Percentiles rank a stretch among this genome's conserved stretches.
Conservation (phyloP, 768 basidiomycete species). For the Cyclocybe aegerita region DNA sequence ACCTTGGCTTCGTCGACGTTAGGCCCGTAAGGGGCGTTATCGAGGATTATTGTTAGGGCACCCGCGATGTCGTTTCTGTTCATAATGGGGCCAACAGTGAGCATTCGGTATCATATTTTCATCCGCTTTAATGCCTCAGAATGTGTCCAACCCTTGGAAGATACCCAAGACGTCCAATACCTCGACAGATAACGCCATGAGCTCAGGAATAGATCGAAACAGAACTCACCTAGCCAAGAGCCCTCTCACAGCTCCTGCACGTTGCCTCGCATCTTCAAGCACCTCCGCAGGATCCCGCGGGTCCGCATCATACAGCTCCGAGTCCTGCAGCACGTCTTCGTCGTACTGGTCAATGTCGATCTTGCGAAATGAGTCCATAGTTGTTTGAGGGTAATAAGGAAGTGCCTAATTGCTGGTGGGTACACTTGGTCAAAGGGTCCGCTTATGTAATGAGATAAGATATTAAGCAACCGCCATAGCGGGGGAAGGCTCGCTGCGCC, state of each 20-base stretch:
- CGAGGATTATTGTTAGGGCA: slow-evolving; percentile 69
- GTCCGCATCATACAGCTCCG: slow-evolving; percentile 86
- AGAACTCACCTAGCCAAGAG: slow-evolving; percentile 68
- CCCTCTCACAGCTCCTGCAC: slow-evolving; percentile 68
- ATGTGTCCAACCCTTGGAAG: not conserved
- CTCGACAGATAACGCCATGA: not conserved
- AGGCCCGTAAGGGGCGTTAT: slow-evolving; percentile 86
- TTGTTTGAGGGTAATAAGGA: slow-evolving; percentile 11
- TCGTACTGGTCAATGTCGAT: slow-evolving; percentile 94
- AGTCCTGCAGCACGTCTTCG: slow-evolving; percentile 84
- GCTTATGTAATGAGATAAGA: no score
- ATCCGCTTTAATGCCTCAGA: not conserved
- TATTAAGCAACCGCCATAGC: no score
- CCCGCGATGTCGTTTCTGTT: slow-evolving; percentile 73
- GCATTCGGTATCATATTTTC: not conserved
- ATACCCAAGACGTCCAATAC: not conserved
- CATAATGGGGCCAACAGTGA: not conserved
- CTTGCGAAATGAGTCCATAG: slow-evolving; percentile 75
- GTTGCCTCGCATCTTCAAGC: slow-evolving; percentile 74
- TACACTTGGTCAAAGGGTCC: no score
- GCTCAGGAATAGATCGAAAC: not conserved
- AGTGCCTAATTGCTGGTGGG: not conserved
- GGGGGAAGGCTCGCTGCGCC: no score
- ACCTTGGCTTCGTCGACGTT: slow-evolving; percentile 92
- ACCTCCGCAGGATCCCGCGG: slow-evolving; percentile 75